Percentiles rank a stretch among this genome's conserved stretches.
These are phyloP conservation scores for Mycena galopus DNA, from an alignment of 768 basidiomycete species.

Conservation along the genomic window DNA sequence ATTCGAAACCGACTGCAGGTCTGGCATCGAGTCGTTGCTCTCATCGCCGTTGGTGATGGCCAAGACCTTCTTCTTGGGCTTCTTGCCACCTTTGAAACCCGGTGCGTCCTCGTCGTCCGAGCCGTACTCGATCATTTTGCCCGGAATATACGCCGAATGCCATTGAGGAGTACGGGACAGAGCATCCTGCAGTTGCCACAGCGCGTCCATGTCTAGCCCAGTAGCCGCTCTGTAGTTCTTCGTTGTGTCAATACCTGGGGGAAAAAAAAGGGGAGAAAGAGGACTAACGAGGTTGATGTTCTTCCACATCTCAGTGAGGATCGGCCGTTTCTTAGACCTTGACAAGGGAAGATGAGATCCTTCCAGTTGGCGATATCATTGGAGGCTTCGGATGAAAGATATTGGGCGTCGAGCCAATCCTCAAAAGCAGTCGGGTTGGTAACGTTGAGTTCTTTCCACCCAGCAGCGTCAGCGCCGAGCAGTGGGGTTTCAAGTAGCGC, in stretches of 20 bases:
- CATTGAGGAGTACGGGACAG: conserved; percentile 71
- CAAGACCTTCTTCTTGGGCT: conserved; percentile 56
- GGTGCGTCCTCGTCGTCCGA: conserved; percentile 36
- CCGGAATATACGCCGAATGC: conserved; percentile 58
- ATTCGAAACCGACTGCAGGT: conserved; percentile 74
- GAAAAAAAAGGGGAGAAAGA: background rate
- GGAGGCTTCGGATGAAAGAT: conserved; percentile 71
- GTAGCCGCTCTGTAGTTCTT: conserved; percentile 72
- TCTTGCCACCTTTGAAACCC: conserved; percentile 39
- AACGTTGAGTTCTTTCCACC: conserved; percentile 63
- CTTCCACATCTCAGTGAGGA: conserved; percentile 76
- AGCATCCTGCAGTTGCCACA: conserved; percentile 73
- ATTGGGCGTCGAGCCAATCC: conserved; percentile 77
- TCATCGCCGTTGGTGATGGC: conserved; percentile 65
- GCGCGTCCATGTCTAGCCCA: conserved; percentile 67
- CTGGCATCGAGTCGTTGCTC: conserved; percentile 74
- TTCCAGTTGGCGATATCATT: conserved; percentile 63
- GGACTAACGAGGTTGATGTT: conserved; percentile 67
- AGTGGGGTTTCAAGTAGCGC: conserved; percentile 75
- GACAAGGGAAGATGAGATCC: conserved; percentile 71
- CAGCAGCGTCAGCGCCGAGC: conserved; percentile 65
- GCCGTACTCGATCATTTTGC: conserved; percentile 35
- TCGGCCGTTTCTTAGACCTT: conserved; percentile 60
- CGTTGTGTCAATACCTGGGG: conserved; percentile 27
- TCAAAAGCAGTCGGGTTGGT: conserved; percentile 73